These are phyloP conservation scores for Rhytidiadelphus loreus DNA, from an alignment of 225 moss, liverwort and hornwort species.

Conservation along the genomic window DNA sequence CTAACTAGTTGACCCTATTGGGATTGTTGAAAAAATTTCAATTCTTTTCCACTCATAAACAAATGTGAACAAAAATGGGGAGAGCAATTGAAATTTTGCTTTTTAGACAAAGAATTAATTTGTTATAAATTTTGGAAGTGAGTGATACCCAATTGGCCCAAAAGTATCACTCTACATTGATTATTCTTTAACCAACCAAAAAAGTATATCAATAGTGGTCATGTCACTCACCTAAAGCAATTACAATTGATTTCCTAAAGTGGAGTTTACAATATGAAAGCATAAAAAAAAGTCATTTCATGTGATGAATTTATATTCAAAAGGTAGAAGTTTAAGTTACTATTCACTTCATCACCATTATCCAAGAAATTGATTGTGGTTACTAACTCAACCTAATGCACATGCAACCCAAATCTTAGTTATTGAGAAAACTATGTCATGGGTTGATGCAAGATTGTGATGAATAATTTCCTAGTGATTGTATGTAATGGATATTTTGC, in stretches of 20 bases:
- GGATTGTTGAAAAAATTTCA: no score
- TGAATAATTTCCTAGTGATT: not conserved
- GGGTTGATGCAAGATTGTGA: not conserved
- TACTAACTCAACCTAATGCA: not conserved
- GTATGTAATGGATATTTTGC: not conserved
- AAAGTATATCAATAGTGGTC: not conserved
- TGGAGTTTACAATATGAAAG: fast-evolving
- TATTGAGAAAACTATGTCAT: not conserved
- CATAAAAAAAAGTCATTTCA: not conserved
- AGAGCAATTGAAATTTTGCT: not conserved
- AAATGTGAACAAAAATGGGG: not conserved
- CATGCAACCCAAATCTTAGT: not conserved
- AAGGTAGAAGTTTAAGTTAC: not conserved
- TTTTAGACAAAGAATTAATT: not conserved
- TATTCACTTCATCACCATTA: not conserved
- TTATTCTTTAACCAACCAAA: not conserved
- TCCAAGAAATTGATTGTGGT: not conserved
- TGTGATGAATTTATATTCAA: not conserved
- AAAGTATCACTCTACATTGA: not conserved
- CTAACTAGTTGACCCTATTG: no score
- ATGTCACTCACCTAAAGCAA: not conserved
- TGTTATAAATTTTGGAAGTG: no score
- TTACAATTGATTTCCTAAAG: no score
- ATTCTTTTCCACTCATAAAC: no score
- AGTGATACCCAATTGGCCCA: not conserved